Base-by-base conservation (phyloP, 2,329 filamentous ascomycete genomes). In the Cercospora sojina region DNA sequence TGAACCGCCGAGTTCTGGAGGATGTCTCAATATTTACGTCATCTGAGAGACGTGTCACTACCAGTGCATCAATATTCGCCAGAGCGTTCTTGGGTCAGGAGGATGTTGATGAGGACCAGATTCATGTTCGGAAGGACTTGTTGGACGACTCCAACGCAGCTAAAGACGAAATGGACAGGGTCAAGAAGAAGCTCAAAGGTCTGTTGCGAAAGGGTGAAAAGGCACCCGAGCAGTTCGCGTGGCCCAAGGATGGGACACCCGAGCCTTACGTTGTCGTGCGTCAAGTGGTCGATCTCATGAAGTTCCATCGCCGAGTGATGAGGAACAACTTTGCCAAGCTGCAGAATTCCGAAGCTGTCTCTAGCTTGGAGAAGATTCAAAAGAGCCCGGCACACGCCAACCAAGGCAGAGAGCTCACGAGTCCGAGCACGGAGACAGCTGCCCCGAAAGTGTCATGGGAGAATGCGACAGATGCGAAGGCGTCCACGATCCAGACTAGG, bases 141-240 rank as follows among this genome's bases (percentile, higher is more conserved):
- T 83, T 99, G 3, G 95, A 99, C 77, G 95, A 99, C 77, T 98
- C 93, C 0, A 99, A 99, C 78, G 95, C 95, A 3, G 95, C 95
- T 65, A 99, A 99, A 78, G 95, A 99, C 77, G 93, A 97, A 75
- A 99, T 97, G 91, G 96, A 99, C 80, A 97, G 97, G 80, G 95
- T 99, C 64, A 99, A 99, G 85, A 99, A 99, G 86, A 97, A 96
- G 87, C 86, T 99, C 29, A 99, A 99, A 81, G 90, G 92, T 0
- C 84, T 99, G 20, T 80, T 99, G 65, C 89, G 95, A 31, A 91
- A 97, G 78, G 95, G 94, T n/a, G 92, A 93, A 68, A 91, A 95
- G 75, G 91, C 94, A 1, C 95, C 95, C 9, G 89, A 94, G 18
- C 93, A 99, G 75, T 99, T 99, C 77, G 92, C 95, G n/a, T 99